phyloP scores from a whole-genome alignment of 1,284 basidiomycete genomes.

The Ceratobasidium papillatum region DNA sequence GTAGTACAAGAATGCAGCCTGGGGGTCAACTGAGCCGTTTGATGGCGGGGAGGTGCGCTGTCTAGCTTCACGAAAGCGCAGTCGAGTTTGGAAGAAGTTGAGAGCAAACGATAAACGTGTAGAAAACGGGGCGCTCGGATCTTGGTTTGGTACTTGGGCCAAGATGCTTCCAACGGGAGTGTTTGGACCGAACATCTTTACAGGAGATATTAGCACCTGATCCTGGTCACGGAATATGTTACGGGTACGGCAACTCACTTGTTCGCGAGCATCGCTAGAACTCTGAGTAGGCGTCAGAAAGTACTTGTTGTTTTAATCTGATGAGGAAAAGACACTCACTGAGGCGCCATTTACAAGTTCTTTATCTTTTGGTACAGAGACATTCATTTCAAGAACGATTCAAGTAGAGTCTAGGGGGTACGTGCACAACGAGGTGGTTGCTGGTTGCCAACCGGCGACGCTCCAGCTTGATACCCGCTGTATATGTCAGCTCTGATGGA shows the following conservation, averaged over 20 bases:
- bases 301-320: too few species aligned
- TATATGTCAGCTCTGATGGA: too few species aligned
- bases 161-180: neutral
- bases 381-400: too few species aligned
- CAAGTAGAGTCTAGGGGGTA: too few species aligned
- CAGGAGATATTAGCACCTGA: neutral
- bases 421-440: too few species aligned
- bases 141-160: neutral
- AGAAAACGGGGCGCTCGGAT: neutral
- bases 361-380: too few species aligned
- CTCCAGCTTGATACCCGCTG: too few species aligned
- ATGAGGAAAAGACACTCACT: too few species aligned
- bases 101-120: neutral
- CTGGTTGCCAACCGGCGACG: too few species aligned
- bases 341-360: too few species aligned
- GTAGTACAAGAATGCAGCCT: neutral
- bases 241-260: neutral
- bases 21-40: neutral
- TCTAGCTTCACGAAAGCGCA: neutral
- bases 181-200: neutral
- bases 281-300: neutral
- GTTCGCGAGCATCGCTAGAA: neutral
- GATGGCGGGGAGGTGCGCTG: neutral
- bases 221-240: neutral
- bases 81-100: neutral